Evolutionary conservation across 768 basidiomycete genomes (phyloP).

Genomic region (Boletus rex-veris): DNA sequence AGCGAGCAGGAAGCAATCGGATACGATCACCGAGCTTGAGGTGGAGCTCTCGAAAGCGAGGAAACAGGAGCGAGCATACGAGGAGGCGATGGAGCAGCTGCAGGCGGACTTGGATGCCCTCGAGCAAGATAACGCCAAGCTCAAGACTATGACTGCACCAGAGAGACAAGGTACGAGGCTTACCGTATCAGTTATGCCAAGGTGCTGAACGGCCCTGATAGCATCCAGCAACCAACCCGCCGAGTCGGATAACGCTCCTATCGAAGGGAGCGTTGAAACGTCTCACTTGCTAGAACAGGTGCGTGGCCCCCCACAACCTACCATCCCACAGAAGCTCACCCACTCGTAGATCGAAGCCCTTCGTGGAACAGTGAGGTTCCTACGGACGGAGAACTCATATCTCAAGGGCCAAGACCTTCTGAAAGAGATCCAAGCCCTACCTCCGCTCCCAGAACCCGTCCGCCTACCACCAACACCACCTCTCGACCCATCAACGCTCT

Average conservation of each 20-base stretch:
- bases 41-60: conserved; percentile 71
- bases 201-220: conserved; percentile 7
- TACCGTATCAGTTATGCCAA: background rate
- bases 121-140: conserved; percentile 83
- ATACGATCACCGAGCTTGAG: conserved; percentile 79
- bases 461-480: conserved; percentile 59
- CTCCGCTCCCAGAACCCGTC: conserved; percentile 52
- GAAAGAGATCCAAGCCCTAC: conserved; percentile 73
- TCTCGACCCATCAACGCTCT: conserved; percentile 58
- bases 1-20: conserved; percentile 85
- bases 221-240: conserved; percentile 47
- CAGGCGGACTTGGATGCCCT: conserved; percentile 83
- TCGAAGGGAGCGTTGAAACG: conserved; percentile 83
- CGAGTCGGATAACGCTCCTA: conserved; percentile 59
- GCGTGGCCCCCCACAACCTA: conserved; percentile 6
- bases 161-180: conserved; percentile 64
- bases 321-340: conserved; percentile 3
- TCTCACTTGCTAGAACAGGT: conserved; percentile 89
- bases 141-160: conserved; percentile 64
- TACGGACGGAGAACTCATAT: conserved; percentile 91
- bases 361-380: conserved; percentile 86
- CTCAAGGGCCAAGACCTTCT: conserved; percentile 92
- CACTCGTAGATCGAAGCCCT: conserved; percentile 76
- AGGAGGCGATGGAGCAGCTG: conserved; percentile 91
- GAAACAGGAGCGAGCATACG: conserved; percentile 87